phyloP scores from a whole-genome alignment of 306 rosid genomes.

The Cyamopsis tetragonoloba region DNA sequence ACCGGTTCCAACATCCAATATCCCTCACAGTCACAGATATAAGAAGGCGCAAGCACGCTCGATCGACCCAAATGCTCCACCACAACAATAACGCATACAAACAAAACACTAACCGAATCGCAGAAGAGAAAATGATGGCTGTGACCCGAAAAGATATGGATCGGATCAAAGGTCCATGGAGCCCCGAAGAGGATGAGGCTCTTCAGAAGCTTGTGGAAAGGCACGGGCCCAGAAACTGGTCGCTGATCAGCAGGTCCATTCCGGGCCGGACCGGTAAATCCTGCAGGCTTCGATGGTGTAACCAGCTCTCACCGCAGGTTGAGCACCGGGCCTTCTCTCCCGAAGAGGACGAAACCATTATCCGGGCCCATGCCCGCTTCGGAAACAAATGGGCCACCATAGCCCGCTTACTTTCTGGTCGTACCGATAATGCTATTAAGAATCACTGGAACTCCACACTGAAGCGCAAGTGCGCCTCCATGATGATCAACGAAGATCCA shows the following conservation, averaged over 20 bases:
- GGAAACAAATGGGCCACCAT: conserved; percentile 98
- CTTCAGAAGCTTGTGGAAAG: conserved; percentile 62
- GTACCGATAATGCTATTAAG: conserved; percentile 96
- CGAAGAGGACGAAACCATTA: conserved; percentile 76
- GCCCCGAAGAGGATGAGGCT: conserved; percentile 86
- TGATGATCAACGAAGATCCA: conserved; percentile 24
- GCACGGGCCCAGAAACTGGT: conserved; percentile 89
- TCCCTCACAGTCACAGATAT: conserved; percentile 27
- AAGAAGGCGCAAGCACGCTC: conserved; percentile 9
- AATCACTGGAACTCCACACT: conserved; percentile 98
- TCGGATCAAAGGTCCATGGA: conserved; percentile 99
- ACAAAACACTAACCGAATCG: too few relatives aligned
- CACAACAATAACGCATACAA: background rate
- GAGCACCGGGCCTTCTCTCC: conserved; percentile 86
- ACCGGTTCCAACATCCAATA: conserved; percentile 48
- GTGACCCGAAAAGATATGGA: conserved; percentile 52
- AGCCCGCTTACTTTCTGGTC: conserved; percentile 73
- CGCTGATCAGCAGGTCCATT: conserved; percentile 73
- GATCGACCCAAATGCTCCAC: background rate
- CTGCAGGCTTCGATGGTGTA: conserved; percentile 95
- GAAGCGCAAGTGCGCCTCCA: conserved; percentile 63
- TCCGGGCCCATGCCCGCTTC: conserved; percentile 83
- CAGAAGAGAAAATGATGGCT: conserved; percentile 32
- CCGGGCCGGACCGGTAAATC: conserved; percentile 94
- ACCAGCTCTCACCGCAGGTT: conserved; percentile 90